phyloP scores from a whole-genome alignment of 2,329 filamentous ascomycete genomes.

The Balansia obtecta region DNA sequence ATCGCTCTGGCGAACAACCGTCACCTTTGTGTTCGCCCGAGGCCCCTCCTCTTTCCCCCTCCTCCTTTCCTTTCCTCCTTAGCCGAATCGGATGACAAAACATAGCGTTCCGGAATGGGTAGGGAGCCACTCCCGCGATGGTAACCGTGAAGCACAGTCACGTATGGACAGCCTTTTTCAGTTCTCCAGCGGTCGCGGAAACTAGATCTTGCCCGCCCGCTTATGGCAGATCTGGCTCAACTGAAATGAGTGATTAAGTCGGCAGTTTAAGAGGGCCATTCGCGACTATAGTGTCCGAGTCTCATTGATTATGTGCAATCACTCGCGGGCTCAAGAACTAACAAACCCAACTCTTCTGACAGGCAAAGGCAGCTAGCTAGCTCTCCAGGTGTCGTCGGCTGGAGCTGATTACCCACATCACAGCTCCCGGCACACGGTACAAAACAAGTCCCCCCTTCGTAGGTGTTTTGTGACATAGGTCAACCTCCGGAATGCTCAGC shows the following conservation, averaged over 20 bases:
- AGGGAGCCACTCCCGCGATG: neutral
- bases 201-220: neutral
- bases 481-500: neutral
- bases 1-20: neutral
- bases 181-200: neutral
- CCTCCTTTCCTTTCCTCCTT: too few species aligned
- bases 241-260: too few species aligned
- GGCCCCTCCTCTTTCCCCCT: neutral
- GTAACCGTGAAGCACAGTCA: neutral
- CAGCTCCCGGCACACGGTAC: constrained; percentile 12
- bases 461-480: neutral
- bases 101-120: too few species aligned
- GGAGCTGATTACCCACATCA: too few species aligned
- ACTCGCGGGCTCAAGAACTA: neutral
- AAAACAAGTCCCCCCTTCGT: neutral
- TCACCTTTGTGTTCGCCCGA: neutral
- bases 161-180: neutral
- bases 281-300: neutral
- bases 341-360: neutral
- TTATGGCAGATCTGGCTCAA: neutral
- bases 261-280: too few species aligned
- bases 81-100: too few species aligned
- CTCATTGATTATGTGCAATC: neutral
- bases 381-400: too few species aligned
- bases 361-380: neutral